Evolutionary conservation across 176 grass and related monocot species (phyloP), one percentile per base, ranked within the genome.

Genomic region (Lolium rigidum): DNA sequence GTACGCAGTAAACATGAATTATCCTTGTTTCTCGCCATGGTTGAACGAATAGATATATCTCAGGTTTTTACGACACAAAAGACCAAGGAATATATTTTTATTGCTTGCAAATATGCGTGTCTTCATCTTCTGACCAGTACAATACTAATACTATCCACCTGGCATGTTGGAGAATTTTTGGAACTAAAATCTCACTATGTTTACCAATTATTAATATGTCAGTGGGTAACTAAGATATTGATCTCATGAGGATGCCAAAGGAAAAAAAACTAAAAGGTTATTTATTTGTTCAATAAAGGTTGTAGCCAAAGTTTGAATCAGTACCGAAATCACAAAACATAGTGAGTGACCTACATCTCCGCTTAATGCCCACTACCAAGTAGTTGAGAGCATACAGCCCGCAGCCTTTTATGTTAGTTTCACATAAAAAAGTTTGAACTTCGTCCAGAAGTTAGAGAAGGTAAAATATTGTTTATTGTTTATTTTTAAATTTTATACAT

Each of bases 371-470:
- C 17, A 77, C 17, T 77, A 58, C 8, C n/a, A 9, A 10, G 17
- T 22, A n/a, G 22, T n/a, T 60, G n/a, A 60, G n/a, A 51, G 9
- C 52, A 57, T 78, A 78, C n/a, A 21, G 13, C 18, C 6, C 9
- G 9, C 28, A 7, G 2, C 2, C 20, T 41, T 41, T 58, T 59
- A 43, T 18, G n/a, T 12, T 78, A 78, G 17, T 59, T 58, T 63
- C 22, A 78, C 52, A 59, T 13, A 17, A 78, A 78, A 59, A 59
- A 78, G 31, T 37, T 78, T 22, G 20, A 59, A 78, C 31, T 59
- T 17, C 28, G n/a, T 58, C 51, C 10, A 6, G 5, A 78, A 22
- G 31, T 59, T n/a, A 43, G 41, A 43, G 41, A 6, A 18, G n/a
- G 9, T n/a, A 21, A 8, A 78, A 78, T 2, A 15, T 43, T n/a